These are phyloP conservation scores for Aspergillus ustus DNA, from an alignment of 2,329 filamentous ascomycete genomes.

Conservation along the genomic window DNA sequence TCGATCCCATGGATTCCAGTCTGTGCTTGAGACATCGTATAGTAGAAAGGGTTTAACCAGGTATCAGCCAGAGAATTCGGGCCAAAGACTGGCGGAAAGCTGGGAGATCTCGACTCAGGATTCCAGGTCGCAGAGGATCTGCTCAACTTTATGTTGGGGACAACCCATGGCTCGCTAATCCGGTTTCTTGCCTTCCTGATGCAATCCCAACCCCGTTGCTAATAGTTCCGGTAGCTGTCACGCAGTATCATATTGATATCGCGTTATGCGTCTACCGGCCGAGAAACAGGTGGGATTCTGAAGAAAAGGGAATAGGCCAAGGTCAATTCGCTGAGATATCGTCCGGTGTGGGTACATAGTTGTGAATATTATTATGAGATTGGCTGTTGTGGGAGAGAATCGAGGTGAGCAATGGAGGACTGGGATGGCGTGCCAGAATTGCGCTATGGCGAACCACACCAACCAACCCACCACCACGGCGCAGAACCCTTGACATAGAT, in stretches of 20 bases:
- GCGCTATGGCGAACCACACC: slow-evolving; percentile 10
- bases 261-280: slow-evolving; percentile 19
- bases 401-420: slow-evolving; percentile 18
- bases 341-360: slow-evolving; percentile 6
- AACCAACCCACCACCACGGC: background rate
- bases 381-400: slow-evolving; percentile 6
- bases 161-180: background rate
- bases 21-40: slow-evolving; percentile 8
- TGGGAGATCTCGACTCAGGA: background rate
- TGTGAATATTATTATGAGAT: slow-evolving; percentile 10
- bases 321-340: slow-evolving; percentile 3
- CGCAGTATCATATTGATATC: slow-evolving; percentile 17
- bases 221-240: slow-evolving; percentile 8
- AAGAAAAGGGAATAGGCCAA: slow-evolving; percentile 5
- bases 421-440: slow-evolving; percentile 18
- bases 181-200: slow-evolving; percentile 4
- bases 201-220: slow-evolving; percentile 1
- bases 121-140: background rate
- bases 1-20: slow-evolving; percentile 13
- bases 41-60: background rate
- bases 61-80: background rate
- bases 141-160: slow-evolving; percentile 6
- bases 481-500: background rate
- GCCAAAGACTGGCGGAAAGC: background rate
- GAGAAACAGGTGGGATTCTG: slow-evolving; percentile 4